Evolutionary conservation across 1,284 basidiomycete genomes (phyloP).

Genomic region (Veloporphyrellus conicus): DNA sequence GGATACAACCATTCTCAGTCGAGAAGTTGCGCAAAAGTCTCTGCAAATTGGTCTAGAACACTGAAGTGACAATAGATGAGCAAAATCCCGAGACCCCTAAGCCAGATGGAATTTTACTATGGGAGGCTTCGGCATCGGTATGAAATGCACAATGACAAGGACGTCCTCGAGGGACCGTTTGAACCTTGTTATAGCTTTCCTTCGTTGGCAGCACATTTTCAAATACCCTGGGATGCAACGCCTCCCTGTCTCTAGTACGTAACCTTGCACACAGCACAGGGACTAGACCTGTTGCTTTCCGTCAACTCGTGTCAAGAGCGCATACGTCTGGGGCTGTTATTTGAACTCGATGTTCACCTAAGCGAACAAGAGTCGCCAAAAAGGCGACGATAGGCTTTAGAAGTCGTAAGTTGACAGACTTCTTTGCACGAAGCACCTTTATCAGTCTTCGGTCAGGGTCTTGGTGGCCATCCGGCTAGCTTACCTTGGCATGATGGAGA

Average conservation of each 20-base stretch:
- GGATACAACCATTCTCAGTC: not conserved
- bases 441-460: not conserved
- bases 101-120: no score
- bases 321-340: not conserved
- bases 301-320: constrained; percentile 1
- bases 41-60: not conserved
- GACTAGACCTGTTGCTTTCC: not conserved
- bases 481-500: not conserved
- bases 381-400: constrained; percentile 2
- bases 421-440: not conserved
- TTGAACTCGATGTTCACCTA: not conserved
- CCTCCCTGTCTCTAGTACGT: not conserved
- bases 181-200: not conserved
- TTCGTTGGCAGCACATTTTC: not conserved
- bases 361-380: not conserved
- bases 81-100: no score
- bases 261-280: constrained; percentile 1
- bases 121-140: constrained; percentile 1
- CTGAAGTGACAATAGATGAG: not conserved
- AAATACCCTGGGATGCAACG: not conserved
- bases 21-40: not conserved
- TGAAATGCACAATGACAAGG: not conserved
- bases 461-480: not conserved
- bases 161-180: not conserved
- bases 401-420: not conserved